phyloP scores from a whole-genome alignment of 1,284 basidiomycete species.

The Microbotryum scabiosae region DNA sequence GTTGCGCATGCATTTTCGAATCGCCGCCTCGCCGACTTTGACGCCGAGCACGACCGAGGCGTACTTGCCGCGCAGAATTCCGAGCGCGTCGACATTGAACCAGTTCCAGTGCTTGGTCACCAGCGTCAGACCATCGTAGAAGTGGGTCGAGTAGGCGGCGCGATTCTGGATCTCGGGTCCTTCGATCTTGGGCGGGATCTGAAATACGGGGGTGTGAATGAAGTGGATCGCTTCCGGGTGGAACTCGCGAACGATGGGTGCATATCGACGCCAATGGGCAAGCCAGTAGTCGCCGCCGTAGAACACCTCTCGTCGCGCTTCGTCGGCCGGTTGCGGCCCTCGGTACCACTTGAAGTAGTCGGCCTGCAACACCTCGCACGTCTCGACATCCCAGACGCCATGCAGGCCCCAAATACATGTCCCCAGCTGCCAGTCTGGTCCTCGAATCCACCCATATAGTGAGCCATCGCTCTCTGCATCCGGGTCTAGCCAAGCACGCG shows the following conservation, averaged over 20 bases:
- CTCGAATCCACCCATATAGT: conserved; percentile 72
- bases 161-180: conserved; percentile 41
- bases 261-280: conserved; percentile 62
- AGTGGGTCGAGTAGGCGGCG: conserved; percentile 74
- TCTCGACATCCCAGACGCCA: conserved; percentile 75
- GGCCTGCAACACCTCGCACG: conserved; percentile 59
- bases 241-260: conserved; percentile 54
- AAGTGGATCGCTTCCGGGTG: conserved; percentile 85
- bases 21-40: conserved; percentile 66
- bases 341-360: conserved; percentile 58
- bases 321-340: conserved; percentile 37
- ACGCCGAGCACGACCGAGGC: conserved; percentile 48
- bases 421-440: conserved; percentile 68
- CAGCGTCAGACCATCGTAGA: conserved; percentile 79
- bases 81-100: conserved; percentile 68
- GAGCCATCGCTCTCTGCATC: conserved; percentile 33
- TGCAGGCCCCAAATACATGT: conserved; percentile 83
- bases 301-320: conserved; percentile 43
- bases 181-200: conserved; percentile 40
- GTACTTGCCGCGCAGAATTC: conserved; percentile 75
- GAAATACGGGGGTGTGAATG: conserved; percentile 87
- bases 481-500: conserved; percentile 35
- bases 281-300: conserved; percentile 79
- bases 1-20: conserved; percentile 70
- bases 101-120: conserved; percentile 55